Evolutionary conservation across 768 basidiomycete species (phyloP), one percentile per base, ranked within the genome.

Genomic region (Ramaria rubella): DNA sequence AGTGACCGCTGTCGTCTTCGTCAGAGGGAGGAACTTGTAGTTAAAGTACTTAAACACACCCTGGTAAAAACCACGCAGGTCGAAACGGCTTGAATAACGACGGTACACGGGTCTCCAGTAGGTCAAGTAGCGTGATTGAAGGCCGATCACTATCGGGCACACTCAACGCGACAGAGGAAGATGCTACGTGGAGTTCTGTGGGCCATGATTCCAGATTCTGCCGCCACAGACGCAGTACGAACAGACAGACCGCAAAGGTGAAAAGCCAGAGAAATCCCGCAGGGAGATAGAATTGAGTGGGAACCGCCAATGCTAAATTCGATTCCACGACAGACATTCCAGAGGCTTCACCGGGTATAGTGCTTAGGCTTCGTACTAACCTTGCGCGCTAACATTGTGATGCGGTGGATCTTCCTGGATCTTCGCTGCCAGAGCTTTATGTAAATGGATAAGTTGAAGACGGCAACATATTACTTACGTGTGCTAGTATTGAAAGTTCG

Each of bases 51-150:
- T 9, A 24, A 42, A 31, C 45, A 15, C 61, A 65, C 64, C 59
- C 57, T 38, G 64, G 64, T 26, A 65, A 50, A 61, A 59, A 65
- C 64, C 64, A 65, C 46, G 49, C 33, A 23, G 33, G 42, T 21
- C 38, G 17, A 30, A 60, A 60, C 9, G 26, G 71, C 70, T 77
- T 79, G 53, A 15, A 23, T 45, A 58, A 24, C 38, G 50, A 52
- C 3, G 50, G 50, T 2, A 52, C 50, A 14, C 29, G 46, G 17
- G 26, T 48, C 29, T 48, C 29, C 21, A 48, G 29, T 24, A 48
- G 46, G 21, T 48, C 46, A 17, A 48, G 46, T 11, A 48, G 29
- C 12, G 46, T 48, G 46, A 48, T 48, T 4, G 46, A 17, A 9
- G n/a, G n/a, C 7, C 7, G 8, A 8, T 24, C 9, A 3, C 5